phyloP scores from a whole-genome alignment of 2,329 filamentous ascomycete genomes.

The Plenodomus tracheiphilus region DNA sequence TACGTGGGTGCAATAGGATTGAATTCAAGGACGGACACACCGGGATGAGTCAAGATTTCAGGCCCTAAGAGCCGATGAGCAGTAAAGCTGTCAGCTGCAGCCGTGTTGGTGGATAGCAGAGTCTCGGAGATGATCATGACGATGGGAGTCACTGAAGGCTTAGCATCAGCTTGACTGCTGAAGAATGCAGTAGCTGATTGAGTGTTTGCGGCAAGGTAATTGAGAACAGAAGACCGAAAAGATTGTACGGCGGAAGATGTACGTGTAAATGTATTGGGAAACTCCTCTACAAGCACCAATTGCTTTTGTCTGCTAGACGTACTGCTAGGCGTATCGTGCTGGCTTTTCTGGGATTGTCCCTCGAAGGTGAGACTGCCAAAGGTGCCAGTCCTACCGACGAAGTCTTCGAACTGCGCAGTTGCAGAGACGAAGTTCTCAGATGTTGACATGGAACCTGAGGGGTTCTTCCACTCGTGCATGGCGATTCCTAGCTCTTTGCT shows the following conservation, averaged over 20 bases:
- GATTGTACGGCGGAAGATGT: constrained; percentile 50
- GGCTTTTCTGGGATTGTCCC: constrained; percentile 13
- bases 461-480: constrained; percentile 89
- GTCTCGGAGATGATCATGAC: constrained; percentile 93
- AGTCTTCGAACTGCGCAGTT: constrained; percentile 87
- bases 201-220: constrained; percentile 71
- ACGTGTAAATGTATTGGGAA: constrained; percentile 54
- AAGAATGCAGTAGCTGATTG: constrained; percentile 57
- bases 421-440: constrained; percentile 69
- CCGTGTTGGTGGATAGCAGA: constrained; percentile 79
- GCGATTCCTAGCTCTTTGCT: constrained; percentile 76
- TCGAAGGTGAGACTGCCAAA: constrained; percentile 71
- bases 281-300: constrained; percentile 54
- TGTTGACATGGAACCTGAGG: constrained; percentile 63
- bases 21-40: constrained; percentile 82
- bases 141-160: constrained; percentile 60
- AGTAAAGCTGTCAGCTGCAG: constrained; percentile 87
- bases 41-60: constrained; percentile 80
- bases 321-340: constrained; percentile 15
- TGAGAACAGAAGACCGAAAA: constrained; percentile 72
- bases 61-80: constrained; percentile 86
- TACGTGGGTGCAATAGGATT: constrained; percentile 88
- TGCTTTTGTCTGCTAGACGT: constrained; percentile 38
- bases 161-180: constrained; percentile 26
- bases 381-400: constrained; percentile 77